These are phyloP conservation scores for Tinospora cordifolia DNA, from an alignment of 164 flowering plant species.

Conservation along the genomic window DNA sequence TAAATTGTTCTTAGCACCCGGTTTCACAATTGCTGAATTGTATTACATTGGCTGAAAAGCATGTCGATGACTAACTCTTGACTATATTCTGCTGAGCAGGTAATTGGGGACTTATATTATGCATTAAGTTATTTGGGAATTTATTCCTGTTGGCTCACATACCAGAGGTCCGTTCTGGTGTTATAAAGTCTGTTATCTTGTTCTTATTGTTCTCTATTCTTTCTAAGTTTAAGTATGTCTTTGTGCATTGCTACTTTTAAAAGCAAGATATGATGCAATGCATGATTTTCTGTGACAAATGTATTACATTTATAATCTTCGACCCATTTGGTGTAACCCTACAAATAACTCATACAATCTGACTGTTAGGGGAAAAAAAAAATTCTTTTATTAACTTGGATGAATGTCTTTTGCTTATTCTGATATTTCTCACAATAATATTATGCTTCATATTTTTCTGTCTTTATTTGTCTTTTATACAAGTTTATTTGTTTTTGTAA, in stretches of 20 bases:
- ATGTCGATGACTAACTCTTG: background rate
- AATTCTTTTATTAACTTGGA: background rate
- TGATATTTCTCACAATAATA: background rate
- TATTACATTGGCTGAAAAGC: background rate
- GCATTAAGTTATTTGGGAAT: background rate
- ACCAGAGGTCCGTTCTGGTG: background rate
- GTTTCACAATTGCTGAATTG: background rate
- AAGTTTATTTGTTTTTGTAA: background rate
- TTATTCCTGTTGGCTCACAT: background rate
- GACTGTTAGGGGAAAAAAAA: too few relatives aligned
- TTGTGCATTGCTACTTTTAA: background rate
- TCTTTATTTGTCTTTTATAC: background rate
- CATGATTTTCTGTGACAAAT: constrained; percentile 35
- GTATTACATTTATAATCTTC: constrained; percentile 72
- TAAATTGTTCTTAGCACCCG: background rate
- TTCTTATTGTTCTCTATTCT: background rate
- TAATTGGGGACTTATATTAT: background rate
- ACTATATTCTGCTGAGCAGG: background rate
- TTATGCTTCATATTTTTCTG: background rate
- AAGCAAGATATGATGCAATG: background rate
- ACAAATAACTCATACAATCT: constrained; percentile 45
- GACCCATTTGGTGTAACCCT: constrained; percentile 62
- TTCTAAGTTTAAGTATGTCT: too few relatives aligned
- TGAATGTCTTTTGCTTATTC: background rate
- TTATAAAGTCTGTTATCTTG: background rate